phyloP scores from a whole-genome alignment of 345 rosid species.

The Eucalyptus caleyi region DNA sequence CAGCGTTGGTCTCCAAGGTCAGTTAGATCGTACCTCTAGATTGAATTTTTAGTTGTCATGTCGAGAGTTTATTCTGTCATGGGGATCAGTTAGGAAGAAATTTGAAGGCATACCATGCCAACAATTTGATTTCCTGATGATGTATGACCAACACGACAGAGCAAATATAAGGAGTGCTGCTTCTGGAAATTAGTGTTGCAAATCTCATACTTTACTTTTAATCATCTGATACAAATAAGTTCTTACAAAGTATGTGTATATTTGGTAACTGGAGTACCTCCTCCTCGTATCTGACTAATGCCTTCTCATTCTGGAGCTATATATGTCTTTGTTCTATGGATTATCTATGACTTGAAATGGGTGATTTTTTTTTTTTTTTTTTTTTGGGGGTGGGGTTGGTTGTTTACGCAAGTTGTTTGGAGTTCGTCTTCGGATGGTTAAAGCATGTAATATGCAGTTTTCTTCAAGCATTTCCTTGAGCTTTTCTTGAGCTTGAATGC shows the following conservation, averaged over 20 bases:
- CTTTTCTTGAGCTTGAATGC: neutral
- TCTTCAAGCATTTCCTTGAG: neutral
- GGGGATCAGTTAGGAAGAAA: neutral
- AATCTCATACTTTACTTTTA: neutral
- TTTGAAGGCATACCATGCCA: neutral
- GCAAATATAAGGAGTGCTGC: neutral
- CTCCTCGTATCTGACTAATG: neutral
- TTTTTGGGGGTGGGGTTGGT: neutral
- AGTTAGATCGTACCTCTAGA: neutral
- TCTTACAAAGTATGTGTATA: neutral
- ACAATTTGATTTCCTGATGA: neutral
- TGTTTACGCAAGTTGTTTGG: neutral
- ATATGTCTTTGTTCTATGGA: neutral
- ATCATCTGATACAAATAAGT: neutral
- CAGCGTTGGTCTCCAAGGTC: constrained; percentile 34
- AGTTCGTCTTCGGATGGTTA: neutral
- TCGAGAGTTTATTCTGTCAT: neutral
- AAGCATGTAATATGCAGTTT: neutral
- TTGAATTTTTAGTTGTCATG: neutral
- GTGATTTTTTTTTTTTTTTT: neutral
- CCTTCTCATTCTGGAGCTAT: neutral
- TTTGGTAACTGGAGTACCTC: neutral
- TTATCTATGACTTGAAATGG: neutral
- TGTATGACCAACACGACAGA: neutral
- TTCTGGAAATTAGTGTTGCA: neutral